These are phyloP conservation scores for Lagerstroemia speciosa DNA, from an alignment of 345 rosid species.

Conservation along the genomic window DNA sequence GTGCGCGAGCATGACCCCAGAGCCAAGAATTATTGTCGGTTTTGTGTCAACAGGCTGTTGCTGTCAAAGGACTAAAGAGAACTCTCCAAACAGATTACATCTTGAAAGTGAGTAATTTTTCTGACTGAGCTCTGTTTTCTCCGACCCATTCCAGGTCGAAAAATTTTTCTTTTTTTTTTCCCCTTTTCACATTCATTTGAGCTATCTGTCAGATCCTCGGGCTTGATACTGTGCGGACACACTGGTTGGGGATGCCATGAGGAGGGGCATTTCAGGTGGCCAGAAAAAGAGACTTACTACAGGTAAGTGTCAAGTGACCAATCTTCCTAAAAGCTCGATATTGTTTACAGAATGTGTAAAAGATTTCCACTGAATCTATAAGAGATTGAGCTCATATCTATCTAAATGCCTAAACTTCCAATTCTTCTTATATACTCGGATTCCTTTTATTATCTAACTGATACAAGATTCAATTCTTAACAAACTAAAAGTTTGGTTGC, in stretches of 20 bases:
- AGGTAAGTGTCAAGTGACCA: slow-evolving; percentile 15
- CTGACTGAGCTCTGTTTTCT: background rate
- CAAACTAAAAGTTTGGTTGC: background rate
- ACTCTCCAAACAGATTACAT: slow-evolving; percentile 45
- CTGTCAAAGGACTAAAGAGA: slow-evolving; percentile 26
- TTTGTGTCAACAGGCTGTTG: slow-evolving; percentile 24
- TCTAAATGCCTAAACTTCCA: too few relatives aligned
- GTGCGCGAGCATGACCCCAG: too few relatives aligned
- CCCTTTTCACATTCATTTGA: background rate
- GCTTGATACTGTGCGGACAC: slow-evolving; percentile 41
- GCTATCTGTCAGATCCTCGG: slow-evolving; percentile 27
- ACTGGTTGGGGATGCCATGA: slow-evolving; percentile 35
- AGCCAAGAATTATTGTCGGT: background rate
- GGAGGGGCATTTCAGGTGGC: slow-evolving; percentile 46
- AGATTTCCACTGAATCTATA: too few relatives aligned
- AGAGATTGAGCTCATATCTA: too few relatives aligned
- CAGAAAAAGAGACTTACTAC: slow-evolving; percentile 43
- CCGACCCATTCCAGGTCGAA: background rate
- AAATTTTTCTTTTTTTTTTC: background rate
- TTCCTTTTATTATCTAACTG: too few relatives aligned
- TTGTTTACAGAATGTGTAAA: too few relatives aligned
- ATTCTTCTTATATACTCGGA: too few relatives aligned
- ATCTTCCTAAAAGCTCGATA: background rate
- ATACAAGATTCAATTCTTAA: too few relatives aligned
- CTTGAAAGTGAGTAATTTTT: slow-evolving; percentile 23